Conservation (phyloP, 495 filamentous ascomycete species). For the Podospora fimiseda region DNA sequence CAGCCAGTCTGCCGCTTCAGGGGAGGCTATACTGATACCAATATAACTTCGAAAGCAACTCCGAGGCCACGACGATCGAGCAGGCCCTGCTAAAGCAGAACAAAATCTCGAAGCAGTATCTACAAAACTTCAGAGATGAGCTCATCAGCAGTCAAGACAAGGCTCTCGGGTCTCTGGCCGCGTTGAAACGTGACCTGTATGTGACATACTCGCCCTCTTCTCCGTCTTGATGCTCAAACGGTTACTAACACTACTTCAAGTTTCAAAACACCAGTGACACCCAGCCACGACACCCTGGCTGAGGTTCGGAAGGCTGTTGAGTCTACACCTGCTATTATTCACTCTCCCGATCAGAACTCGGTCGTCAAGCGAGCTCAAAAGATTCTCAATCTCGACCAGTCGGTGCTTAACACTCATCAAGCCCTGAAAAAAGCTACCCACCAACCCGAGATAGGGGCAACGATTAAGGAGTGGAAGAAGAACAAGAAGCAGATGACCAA, state of each 20-base stretch:
- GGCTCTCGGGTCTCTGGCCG: constrained; percentile 9
- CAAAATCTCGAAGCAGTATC: constrained; percentile 26
- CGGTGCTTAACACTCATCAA: not conserved
- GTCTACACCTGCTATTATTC: too few relatives aligned
- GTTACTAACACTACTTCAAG: not conserved
- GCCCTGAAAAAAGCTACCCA: not conserved
- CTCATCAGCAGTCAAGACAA: constrained; percentile 17
- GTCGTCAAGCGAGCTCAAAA: not conserved
- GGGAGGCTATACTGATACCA: not conserved
- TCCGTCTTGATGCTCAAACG: not conserved
- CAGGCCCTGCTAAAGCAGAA: constrained; percentile 20
- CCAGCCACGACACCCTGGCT: not conserved
- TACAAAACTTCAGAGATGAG: constrained; percentile 25
- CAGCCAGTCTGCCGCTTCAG: not conserved
- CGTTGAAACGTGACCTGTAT: constrained; percentile 16
- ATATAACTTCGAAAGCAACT: not conserved
- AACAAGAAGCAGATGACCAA: not conserved
- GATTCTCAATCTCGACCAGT: not conserved
- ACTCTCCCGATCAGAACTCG: too few relatives aligned
- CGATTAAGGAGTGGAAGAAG: not conserved
- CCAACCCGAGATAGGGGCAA: not conserved
- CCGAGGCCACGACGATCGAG: constrained; percentile 17
- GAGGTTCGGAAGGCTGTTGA: not conserved
- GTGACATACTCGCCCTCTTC: not conserved
- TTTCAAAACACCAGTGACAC: not conserved